Conservation (phyloP, 2,329 filamentous ascomycete species). For the Talaromyces piceae region DNA sequence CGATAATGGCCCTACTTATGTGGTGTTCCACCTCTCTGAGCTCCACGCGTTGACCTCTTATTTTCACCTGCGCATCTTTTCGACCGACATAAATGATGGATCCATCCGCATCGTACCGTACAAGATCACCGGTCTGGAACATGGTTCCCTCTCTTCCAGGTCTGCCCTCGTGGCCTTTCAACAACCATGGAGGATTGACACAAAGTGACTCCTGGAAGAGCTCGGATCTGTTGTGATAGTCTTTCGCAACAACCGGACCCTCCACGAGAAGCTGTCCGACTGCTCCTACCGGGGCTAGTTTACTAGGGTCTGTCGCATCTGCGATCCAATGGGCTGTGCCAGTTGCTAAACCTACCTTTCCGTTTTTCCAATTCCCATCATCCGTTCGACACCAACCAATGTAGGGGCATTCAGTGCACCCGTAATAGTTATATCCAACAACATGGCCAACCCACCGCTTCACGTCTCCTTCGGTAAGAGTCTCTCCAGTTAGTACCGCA, state of each 20-base stretch:
- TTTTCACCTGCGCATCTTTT: slow-evolving; percentile 47
- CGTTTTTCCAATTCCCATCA: background rate
- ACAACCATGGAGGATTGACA: background rate
- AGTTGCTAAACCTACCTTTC: background rate
- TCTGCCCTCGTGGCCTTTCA: background rate
- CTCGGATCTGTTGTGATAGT: background rate
- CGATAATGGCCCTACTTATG: background rate
- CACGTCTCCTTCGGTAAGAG: slow-evolving; percentile 21
- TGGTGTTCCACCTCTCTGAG: slow-evolving; percentile 27
- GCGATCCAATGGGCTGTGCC: background rate
- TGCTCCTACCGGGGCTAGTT: slow-evolving; percentile 24
- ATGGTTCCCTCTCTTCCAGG: slow-evolving; percentile 3
- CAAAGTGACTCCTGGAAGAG: background rate
- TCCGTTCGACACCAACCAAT: background rate
- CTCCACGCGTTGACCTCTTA: slow-evolving; percentile 54
- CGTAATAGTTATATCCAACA: slow-evolving; percentile 12
- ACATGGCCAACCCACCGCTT: slow-evolving; percentile 19
- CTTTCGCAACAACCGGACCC: slow-evolving; percentile 28
- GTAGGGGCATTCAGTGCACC: slow-evolving; percentile 7
- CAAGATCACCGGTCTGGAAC: slow-evolving; percentile 28
- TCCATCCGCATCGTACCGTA: slow-evolving; percentile 16
- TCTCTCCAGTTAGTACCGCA: background rate
- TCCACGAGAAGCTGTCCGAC: slow-evolving; percentile 40
- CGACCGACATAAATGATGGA: slow-evolving; percentile 21
- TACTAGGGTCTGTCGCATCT: background rate